A percentile compares a stretch with the other conserved stretches of the same genome.
Conservation (phyloP, 1,284 basidiomycete species). For the Cutaneotrichosporon curvatum region DNA sequence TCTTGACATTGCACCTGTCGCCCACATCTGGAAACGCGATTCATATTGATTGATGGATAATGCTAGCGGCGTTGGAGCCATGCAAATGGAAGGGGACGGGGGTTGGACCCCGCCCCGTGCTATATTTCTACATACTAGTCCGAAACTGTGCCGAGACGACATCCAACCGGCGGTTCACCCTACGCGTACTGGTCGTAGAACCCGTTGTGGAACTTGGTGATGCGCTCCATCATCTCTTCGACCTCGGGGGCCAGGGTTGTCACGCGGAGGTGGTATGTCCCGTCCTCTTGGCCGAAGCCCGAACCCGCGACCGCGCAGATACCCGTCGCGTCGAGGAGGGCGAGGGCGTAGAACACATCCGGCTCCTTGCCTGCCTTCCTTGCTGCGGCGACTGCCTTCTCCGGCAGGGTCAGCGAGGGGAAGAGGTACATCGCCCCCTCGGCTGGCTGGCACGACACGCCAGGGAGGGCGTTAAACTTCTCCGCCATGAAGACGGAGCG, state of each 20-base stretch:
- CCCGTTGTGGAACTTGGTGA: constrained; percentile 68
- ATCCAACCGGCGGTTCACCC: background rate
- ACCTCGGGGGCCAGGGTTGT: constrained; percentile 71
- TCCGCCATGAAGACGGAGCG: constrained; percentile 63
- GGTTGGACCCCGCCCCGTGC: too few relatives aligned
- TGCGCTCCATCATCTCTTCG: constrained; percentile 71
- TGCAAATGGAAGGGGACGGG: too few relatives aligned
- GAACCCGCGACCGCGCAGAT: constrained; percentile 83
- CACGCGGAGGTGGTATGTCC: constrained; percentile 73
- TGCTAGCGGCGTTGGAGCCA: too few relatives aligned
- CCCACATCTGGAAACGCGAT: too few relatives aligned
- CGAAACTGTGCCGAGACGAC: too few relatives aligned
- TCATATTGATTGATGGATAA: too few relatives aligned
- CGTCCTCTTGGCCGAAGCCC: constrained; percentile 80
- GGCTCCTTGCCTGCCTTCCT: constrained; percentile 61
- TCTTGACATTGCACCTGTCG: too few relatives aligned
- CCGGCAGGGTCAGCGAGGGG: constrained; percentile 60
- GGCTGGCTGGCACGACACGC: constrained; percentile 73
- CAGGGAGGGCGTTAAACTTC: constrained; percentile 64
- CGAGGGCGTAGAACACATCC: constrained; percentile 74
- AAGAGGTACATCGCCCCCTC: constrained; percentile 76
- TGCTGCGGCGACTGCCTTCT: constrained; percentile 64
- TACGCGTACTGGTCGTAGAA: constrained; percentile 62
- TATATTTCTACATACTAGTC: too few relatives aligned
- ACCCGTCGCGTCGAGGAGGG: constrained; percentile 69